Percentiles rank a stretch among this genome's conserved stretches.
Conservation (phyloP, 345 rosid genomes). For the Hypericum perforatum region DNA sequence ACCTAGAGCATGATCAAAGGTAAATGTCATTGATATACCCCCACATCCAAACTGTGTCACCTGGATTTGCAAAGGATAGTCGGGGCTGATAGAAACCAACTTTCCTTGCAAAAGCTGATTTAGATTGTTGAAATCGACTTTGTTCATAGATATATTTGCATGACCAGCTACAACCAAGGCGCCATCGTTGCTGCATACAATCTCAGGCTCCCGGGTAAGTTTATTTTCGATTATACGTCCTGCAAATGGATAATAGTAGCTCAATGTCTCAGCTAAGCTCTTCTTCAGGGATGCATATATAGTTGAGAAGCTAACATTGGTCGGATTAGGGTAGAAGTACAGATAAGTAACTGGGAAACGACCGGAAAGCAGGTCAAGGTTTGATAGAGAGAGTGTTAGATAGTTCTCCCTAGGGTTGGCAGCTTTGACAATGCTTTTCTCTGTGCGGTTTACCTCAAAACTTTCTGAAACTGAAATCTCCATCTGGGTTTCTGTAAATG, state of each 20-base stretch:
- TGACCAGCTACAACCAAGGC: conserved; percentile 44
- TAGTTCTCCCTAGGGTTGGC: conserved; percentile 15
- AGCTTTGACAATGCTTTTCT: conserved; percentile 41
- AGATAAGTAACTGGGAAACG: conserved; percentile 78
- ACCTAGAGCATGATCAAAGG: conserved; percentile 81
- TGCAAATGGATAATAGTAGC: conserved; percentile 58
- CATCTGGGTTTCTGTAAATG: conserved; percentile 13
- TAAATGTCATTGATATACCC: conserved; percentile 56
- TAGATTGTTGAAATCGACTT: conserved; percentile 50
- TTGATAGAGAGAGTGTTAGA: conserved; percentile 42
- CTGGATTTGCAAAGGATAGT: conserved; percentile 54
- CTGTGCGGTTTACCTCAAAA: conserved; percentile 33
- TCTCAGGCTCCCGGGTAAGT: conserved; percentile 41
- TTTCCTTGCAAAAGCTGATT: conserved; percentile 37
- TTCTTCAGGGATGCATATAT: conserved; percentile 31
- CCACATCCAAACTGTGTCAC: conserved; percentile 51
- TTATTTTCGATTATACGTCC: conserved; percentile 50
- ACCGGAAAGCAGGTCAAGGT: conserved; percentile 82
- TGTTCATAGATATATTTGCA: conserved; percentile 38
- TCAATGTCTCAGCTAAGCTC: conserved; percentile 48
- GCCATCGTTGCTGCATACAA: conserved; percentile 60
- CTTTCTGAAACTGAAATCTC: conserved; percentile 11
- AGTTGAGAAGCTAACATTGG: conserved; percentile 15
- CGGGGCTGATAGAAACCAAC: conserved; percentile 34
- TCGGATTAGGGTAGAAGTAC: conserved; percentile 47